Evolutionary conservation across 1,284 basidiomycete genomes (phyloP), one percentile per base, ranked within the genome.

Genomic region (Tylopilus sp.): DNA sequence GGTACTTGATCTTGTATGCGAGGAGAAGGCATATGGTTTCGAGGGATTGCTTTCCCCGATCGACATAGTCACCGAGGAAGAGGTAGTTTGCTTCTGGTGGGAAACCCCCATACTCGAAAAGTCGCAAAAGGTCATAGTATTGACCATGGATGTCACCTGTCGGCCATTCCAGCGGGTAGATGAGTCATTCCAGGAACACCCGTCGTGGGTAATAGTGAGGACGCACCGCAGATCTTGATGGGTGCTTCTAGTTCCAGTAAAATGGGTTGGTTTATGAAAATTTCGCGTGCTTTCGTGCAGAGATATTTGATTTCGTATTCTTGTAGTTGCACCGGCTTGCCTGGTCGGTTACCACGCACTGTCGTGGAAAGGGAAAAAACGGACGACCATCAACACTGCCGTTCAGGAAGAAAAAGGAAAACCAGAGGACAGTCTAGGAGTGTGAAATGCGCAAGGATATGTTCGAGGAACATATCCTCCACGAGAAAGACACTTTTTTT

Each of bases 1-100:
- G 93, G 76, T 95, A 95, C 80, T 95, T 95, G 82, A 95, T 95
- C 82, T 94, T 94, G 84, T 94, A 94, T 45, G 90, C 89, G 57
- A 94, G 82, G 52, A 94, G 78, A 30, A 89, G 79, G 63, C 91
- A 94, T 69, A 95, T 95, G 21, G 93, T 94, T 75, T 95, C 93
- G 59, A 95, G 81, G 46, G 85, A 89, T 71, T 94, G 92, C 73
- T 95, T 95, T 62, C 93, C 92, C 70, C 92, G 84, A 74, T 95
- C 93, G 63, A 95, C 93, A 67, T 94, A 95, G 73, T 94, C 92
- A 56, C 92, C 92, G 44, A 95, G 81, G 79, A 95, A 95, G 62
- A 94, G 85, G 73, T 95, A 95, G 72, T 94, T 95, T 54, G 92
- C 90, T 81, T 94, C 91, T 73, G 93, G 93, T 31, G 93, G 92